Base-by-base conservation (phyloP, 345 rosid genomes). In the Eucalyptus pauciflora region DNA sequence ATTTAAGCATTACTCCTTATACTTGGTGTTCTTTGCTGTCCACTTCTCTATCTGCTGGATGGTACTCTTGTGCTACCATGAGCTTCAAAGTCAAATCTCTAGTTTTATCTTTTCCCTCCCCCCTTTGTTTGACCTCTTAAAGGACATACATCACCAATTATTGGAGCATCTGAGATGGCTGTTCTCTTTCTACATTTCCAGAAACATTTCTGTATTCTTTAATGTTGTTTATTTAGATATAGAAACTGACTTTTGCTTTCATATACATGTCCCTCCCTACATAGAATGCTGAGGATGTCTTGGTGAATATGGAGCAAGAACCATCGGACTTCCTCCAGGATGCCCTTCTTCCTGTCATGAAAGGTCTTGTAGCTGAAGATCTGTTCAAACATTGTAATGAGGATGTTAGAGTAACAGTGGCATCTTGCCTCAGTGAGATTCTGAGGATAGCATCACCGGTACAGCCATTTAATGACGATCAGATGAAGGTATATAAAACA, bases 361-460 rank as follows among this genome's bases (percentile, higher is more conserved):
- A 90, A 90, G 98, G 97, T 86, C 92, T 97, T 80, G 90, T 93
- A 46, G 91, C 96, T 31, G 86, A 83, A 89, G 89, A 90, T 50
- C 92, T 96, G 56, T 90, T 96, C 87, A 94, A 93, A 89, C 94
- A 95, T 91, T 86, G 93, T 27, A 94, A 96, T 64, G 87, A 88
- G 62, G 94, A 93, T 93, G 97, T 97, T 67, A 93, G 91, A 92
- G 92, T 96, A 87, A 91, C 93, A 12, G 95, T 96, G 88, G 93
- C 93, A 90, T 96, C 97, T 13, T 97, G 99, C 92, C 86, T 95
- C 51, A 96, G 91, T 49, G 97, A 97, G 89, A 93, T 97, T 43
- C 93, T 94, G 87, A 94, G 99, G 93, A 97, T 96, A 89, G 93
- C 98, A 83, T 97, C 97, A 18, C 98, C 98, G 0, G 94, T 94